Conservation (phyloP, 2,329 filamentous ascomycete species). For the Pestalotiopsis fici region DNA sequence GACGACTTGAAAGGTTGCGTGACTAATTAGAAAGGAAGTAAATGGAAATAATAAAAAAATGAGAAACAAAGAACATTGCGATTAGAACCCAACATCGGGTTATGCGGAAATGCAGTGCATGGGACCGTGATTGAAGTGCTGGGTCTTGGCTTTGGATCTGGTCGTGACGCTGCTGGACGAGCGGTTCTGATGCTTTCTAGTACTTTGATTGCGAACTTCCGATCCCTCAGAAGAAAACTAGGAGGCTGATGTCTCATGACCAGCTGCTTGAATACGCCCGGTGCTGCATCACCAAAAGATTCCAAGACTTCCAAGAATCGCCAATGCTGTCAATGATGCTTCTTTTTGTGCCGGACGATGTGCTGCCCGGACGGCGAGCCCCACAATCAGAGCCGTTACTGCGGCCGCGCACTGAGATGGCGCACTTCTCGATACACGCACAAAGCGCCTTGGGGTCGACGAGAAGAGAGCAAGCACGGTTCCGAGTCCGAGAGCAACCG, state of each 20-base stretch:
- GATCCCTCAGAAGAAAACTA: background rate
- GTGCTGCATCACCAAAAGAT: background rate
- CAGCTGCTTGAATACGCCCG: background rate
- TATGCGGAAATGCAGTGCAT: background rate
- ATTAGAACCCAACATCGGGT: background rate
- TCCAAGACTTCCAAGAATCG: background rate
- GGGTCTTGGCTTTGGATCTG: background rate
- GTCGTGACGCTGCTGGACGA: background rate
- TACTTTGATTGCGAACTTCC: background rate
- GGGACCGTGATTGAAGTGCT: background rate
- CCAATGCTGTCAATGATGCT: background rate
- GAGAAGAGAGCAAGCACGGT: background rate
- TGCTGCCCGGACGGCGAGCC: background rate
- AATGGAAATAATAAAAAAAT: background rate
- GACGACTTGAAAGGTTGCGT: constrained; percentile 20
- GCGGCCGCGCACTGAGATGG: background rate
- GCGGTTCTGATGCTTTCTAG: background rate
- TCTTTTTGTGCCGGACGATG: background rate
- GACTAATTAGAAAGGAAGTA: constrained; percentile 22
- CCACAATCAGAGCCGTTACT: background rate
- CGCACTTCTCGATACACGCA: background rate
- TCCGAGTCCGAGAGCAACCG: background rate
- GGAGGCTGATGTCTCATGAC: background rate
- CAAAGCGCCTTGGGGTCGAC: background rate
- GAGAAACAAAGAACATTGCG: background rate